Conservation (phyloP, 2,329 filamentous ascomycete species). For the Blastomyces parvus region DNA sequence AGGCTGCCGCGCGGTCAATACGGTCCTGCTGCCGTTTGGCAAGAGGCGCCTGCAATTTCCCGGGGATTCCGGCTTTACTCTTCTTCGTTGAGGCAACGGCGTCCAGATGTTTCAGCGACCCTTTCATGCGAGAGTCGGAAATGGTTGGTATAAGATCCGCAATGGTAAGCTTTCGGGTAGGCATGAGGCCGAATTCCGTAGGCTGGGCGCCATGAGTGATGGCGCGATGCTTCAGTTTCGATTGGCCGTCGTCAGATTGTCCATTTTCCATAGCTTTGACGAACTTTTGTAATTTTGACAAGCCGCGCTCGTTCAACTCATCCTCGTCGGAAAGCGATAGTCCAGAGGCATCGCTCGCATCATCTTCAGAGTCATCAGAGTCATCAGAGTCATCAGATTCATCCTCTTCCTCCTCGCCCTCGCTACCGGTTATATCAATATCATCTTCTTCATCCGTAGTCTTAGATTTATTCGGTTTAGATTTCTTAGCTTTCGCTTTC, state of each 20-base stretch:
- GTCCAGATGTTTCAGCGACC: slow-evolving; percentile 63
- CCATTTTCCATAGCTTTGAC: slow-evolving; percentile 54
- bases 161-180: slow-evolving; percentile 60
- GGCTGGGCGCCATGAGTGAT: slow-evolving; percentile 54
- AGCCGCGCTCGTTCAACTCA: slow-evolving; percentile 40
- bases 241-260: slow-evolving; percentile 22
- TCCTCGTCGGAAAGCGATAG: slow-evolving; percentile 41
- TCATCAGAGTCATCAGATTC: slow-evolving; percentile 36
- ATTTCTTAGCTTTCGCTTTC: slow-evolving; percentile 27
- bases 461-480: slow-evolving; percentile 18
- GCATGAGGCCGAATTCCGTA: slow-evolving; percentile 49
- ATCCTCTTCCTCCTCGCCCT: slow-evolving; percentile 33
- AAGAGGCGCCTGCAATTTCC: slow-evolving; percentile 72
- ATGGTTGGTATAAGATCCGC: slow-evolving; percentile 65
- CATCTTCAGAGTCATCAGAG: slow-evolving; percentile 36
- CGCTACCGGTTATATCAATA: slow-evolving; percentile 38
- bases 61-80: slow-evolving; percentile 47
- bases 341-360: slow-evolving; percentile 43
- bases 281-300: slow-evolving; percentile 58
- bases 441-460: slow-evolving; percentile 28
- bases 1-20: slow-evolving; percentile 71
- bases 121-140: slow-evolving; percentile 66
- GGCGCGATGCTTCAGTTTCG: slow-evolving; percentile 25
- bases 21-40: slow-evolving; percentile 79
- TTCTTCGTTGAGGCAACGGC: slow-evolving; percentile 26